phyloP scores from a whole-genome alignment of 2,329 filamentous ascomycete species.

The Geoglossum cookeanum region DNA sequence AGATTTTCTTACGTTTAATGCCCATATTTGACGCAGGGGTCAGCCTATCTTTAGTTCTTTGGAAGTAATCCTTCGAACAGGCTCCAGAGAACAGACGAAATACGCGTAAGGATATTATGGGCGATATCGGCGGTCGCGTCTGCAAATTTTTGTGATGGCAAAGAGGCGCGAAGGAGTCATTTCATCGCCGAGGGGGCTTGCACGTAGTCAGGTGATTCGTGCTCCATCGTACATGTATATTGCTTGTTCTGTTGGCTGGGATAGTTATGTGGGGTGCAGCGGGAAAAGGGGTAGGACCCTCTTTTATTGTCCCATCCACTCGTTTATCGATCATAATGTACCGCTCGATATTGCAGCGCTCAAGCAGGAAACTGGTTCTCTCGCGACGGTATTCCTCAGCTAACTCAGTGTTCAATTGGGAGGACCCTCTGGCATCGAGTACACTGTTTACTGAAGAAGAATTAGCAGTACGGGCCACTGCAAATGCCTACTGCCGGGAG shows the following conservation, averaged over 20 bases:
- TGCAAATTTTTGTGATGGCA: neutral
- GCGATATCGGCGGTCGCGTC: neutral
- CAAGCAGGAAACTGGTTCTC: conserved; percentile 5
- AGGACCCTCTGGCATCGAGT: conserved; percentile 62
- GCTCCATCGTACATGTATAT: neutral
- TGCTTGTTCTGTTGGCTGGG: neutral
- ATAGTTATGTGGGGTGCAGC: neutral
- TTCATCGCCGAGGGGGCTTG: neutral
- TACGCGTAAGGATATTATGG: neutral
- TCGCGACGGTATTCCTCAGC: conserved; percentile 15
- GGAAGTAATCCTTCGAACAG: neutral
- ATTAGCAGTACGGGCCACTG: conserved; percentile 71
- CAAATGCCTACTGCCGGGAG: conserved; percentile 88
- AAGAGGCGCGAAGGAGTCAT: too few relatives aligned
- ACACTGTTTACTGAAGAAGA: conserved; percentile 80
- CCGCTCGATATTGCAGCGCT: conserved; percentile 7
- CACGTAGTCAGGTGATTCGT: neutral
- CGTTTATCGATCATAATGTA: conserved; percentile 7
- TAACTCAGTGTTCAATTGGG: conserved; percentile 56
- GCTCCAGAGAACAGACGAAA: neutral
- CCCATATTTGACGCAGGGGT: neutral
- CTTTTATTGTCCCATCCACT: neutral
- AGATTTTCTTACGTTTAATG: neutral
- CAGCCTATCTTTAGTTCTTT: neutral
- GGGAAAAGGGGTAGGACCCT: neutral